Percentiles rank a stretch among this genome's conserved stretches.
Conservation (phyloP, 2,329 filamentous ascomycete genomes). For the Cercospora janseana region DNA sequence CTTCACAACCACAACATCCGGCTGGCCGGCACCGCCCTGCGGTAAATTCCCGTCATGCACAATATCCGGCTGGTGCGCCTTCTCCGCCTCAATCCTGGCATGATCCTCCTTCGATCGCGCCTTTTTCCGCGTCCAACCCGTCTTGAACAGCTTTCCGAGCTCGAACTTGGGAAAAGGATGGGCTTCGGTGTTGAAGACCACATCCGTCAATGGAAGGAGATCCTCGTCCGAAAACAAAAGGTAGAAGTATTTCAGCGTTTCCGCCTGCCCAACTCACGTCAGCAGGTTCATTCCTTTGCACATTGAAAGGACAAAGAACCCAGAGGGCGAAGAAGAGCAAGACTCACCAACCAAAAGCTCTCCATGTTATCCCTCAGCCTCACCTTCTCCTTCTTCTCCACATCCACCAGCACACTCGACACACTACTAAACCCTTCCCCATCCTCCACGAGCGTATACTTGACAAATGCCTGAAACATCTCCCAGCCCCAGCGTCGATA, state of each 20-base stretch:
- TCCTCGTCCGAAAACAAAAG: conserved; percentile 84
- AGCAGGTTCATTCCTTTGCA: no score
- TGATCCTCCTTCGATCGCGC: conserved; percentile 14
- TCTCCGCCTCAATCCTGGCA: conserved; percentile 14
- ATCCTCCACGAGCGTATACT: conserved; percentile 76
- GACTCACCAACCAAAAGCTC: conserved; percentile 89
- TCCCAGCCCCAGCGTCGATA: conserved; percentile 98
- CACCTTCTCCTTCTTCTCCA: no score
- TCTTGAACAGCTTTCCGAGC: conserved; percentile 71
- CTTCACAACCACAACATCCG: conserved; percentile 22
- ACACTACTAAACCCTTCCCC: conserved; percentile 81
- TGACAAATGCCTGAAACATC: conserved; percentile 91
- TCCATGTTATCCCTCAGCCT: conserved; percentile 87
- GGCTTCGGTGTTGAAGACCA: conserved; percentile 95
- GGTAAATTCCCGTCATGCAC: conserved; percentile 23
- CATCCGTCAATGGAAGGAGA: conserved; percentile 76
- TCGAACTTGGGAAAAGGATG: conserved; percentile 88
- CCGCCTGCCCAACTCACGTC: conserved; percentile 57
- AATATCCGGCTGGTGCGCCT: conserved; percentile 17
- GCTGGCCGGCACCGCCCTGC: no score
- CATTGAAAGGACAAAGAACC: no score
- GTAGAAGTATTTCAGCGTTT: conserved; percentile 97
- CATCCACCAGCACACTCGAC: conserved; percentile 68
- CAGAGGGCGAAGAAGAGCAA: not conserved
- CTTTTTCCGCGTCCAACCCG: conserved; percentile 74